Percentiles rank a stretch among this genome's conserved stretches.
phyloP scores from a whole-genome alignment of 805 yeast species.

The Grigorovia transvaalensis region DNA sequence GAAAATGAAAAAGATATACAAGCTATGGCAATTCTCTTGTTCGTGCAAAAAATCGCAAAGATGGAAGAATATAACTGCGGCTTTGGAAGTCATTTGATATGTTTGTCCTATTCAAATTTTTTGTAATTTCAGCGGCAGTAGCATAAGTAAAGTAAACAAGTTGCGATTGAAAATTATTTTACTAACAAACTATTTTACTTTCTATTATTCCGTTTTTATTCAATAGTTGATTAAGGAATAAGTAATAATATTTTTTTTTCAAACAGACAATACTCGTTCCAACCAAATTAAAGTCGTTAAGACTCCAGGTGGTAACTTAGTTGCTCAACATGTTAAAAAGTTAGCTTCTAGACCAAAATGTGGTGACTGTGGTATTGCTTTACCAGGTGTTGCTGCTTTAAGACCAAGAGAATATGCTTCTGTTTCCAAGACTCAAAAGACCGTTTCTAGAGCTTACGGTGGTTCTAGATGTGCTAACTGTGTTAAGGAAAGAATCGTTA shows the following conservation, averaged over 20 bases:
- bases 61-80: too few relatives aligned
- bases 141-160: too few relatives aligned
- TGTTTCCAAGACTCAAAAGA: conserved; percentile 91
- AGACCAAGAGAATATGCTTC: conserved; percentile 98
- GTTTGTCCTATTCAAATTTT: too few relatives aligned
- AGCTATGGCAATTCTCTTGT: too few relatives aligned
- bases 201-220: neutral
- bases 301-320: conserved; percentile 99
- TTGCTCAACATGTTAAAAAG: conserved; percentile 96
- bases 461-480: conserved; percentile 97
- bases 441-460: conserved; percentile 99
- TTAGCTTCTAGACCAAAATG: conserved; percentile 75
- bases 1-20: too few relatives aligned
- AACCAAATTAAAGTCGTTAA: conserved; percentile 99
- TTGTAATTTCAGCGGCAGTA: too few relatives aligned
- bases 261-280: conserved; percentile 93
- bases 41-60: too few relatives aligned
- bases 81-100: too few relatives aligned
- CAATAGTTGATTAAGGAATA: neutral
- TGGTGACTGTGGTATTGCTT: conserved; percentile 77
- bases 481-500: conserved; percentile 97
- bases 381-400: conserved; percentile 82
- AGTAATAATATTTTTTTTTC: neutral
- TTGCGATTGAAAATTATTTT: too few relatives aligned
- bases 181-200: neutral